Base-by-base conservation (phyloP, 192 early-diverging fungal genomes). In the Entrophospora sp. region DNA sequence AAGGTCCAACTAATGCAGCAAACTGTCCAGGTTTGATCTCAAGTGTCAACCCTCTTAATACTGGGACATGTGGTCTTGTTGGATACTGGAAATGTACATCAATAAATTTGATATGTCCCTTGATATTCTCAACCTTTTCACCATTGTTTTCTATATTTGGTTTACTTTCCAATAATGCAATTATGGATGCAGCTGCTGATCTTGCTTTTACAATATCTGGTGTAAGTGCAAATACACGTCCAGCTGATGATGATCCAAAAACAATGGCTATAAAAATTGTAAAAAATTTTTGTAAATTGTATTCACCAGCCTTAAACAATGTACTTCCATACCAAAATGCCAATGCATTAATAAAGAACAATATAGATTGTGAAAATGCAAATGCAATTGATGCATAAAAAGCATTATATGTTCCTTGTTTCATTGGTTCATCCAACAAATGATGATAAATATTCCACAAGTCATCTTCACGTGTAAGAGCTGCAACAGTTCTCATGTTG, bases 1-100 rank as follows among this genome's bases (percentile, higher is more conserved):
- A 89, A 28, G 80, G 71, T 2, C 91, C 91, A 7, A 93, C 91
- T 18, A 93, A 71, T 10, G 91, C 91, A 34, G 90, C 83, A 20
- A 86, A 91, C 65, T 79, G 71, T 20, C 88, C 88, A 25, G 83
- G 58, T 25, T 74, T 65, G 20, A 88, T 74, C 32, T 77, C 62
- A n/a, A 89, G 69, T 46, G 69, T 67, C 28, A 87, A 74, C 43
- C 77, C 71, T 10, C 80, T 71, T 37, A 88, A 71, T 62, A 89
- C 81, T 2, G 75, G 74, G 48, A 85, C 77, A 44, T 87, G 81
- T 1, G 79, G 68, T 22, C 85, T 77, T 5, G 83, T 74, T 4
- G 87, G 87, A 69, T 89, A 89, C 4, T 65, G 61, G 36, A 79
- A 79, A 14, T 75, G 52, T 16, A 79, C 78, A 16, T 72, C 66